Base-by-base conservation (phyloP, 768 basidiomycete genomes). In the Kwoniella bestiolae region DNA sequence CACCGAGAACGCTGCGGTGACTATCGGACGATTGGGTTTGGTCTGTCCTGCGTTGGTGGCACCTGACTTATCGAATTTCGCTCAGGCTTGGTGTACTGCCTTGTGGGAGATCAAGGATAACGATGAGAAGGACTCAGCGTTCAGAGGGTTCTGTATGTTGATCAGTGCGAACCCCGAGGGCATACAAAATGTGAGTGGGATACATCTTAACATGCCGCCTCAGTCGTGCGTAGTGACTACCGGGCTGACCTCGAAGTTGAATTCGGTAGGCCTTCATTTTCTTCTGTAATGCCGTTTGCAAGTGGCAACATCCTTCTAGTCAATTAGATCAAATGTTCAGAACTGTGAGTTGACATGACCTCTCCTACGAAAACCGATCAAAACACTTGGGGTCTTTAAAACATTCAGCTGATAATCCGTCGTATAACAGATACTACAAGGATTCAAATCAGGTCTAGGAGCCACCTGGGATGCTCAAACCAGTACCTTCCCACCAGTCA, bases 101-200 rank as follows among this genome's bases (percentile, higher is more conserved):
- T 83, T 99, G 59, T 94, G 94, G 79, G 96, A 98, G 82, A 99
- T 99, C 80, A 89, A 96, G 69, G 96, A 99, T 76, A 99, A 98
- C 75, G 95, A 98, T 74, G 96, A 99, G 84, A 99, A 98, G 83
- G 96, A 97, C 76, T 97, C 94, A 23, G 96, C 96, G 5, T 99
- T 98, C 87, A 86, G 94, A 62, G 96, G 96, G 2, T 87, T 99
- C 74, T 99, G 96, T 82, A 92, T 92, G 29, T 88, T 97, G 38
- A 92, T 98, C 66, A 92, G 94, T 81, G 87, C 87, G 31, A 99
- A 99, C 79, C 96, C 96, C 18, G 87, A 87, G 66, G 96, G 95
- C 2, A 92, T 97, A 65, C 87, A 91, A 46, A 93, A 93, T 87
- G 94, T 91, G 61, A 66, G 88, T 82, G 16, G 6, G 18, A 6